Conservation (phyloP, 2,329 filamentous ascomycete genomes). For the Emericellopsis cladophorae region DNA sequence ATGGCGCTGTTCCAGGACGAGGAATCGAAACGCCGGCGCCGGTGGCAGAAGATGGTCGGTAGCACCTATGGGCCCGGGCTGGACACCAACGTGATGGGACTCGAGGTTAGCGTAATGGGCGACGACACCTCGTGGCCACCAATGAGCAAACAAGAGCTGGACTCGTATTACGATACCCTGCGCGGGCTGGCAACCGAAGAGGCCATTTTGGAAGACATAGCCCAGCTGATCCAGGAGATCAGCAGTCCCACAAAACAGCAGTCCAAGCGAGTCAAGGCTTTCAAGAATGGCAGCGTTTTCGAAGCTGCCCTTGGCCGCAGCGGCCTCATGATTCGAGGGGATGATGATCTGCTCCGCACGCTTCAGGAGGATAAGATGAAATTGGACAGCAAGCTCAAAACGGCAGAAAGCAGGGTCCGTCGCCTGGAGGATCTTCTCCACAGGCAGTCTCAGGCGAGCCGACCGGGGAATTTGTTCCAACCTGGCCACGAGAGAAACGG, state of each 20-base stretch:
- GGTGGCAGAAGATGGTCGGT: constrained; percentile 80
- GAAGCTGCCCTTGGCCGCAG: constrained; percentile 81
- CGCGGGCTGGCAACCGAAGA: constrained; percentile 53
- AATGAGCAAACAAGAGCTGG: constrained; percentile 63
- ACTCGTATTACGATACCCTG: constrained; percentile 57
- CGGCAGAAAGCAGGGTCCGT: constrained; percentile 80
- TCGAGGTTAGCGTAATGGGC: constrained; percentile 77
- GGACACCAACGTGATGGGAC: constrained; percentile 58
- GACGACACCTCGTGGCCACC: constrained; percentile 71
- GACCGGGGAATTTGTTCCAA: constrained; percentile 44
- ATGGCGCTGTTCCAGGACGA: constrained; percentile 88
- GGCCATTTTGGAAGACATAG: constrained; percentile 56
- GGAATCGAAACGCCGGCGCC: constrained; percentile 75
- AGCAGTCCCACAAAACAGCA: constrained; percentile 77
- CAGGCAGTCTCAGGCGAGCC: constrained; percentile 54
- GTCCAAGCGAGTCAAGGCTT: constrained; percentile 75
- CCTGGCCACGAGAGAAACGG: constrained; percentile 34
- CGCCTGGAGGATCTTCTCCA: constrained; percentile 88
- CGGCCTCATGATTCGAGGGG: constrained; percentile 73
- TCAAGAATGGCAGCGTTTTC: constrained; percentile 92
- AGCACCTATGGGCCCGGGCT: constrained; percentile 56
- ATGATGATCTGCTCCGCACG: constrained; percentile 65
- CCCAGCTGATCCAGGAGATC: constrained; percentile 66
- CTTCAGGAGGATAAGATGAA: constrained; percentile 75
- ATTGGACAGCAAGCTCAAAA: constrained; percentile 61